Evolutionary conservation across 2,329 filamentous ascomycete genomes (phyloP), one percentile per base, ranked within the genome.

Genomic region (Conoideocrella luteorostrata): DNA sequence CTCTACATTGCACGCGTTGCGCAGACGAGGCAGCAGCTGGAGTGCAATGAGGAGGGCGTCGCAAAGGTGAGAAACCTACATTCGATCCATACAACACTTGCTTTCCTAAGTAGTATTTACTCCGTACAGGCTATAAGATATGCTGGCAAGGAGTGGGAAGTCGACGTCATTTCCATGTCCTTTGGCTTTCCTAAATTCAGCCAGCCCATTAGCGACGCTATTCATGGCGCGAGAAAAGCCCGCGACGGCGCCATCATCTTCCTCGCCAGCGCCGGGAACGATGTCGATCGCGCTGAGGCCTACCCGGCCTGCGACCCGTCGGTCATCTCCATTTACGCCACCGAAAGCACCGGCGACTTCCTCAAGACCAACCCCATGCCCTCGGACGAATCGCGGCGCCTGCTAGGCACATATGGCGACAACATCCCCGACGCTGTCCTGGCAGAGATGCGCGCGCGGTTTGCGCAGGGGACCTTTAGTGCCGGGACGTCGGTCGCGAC

Each of bases 151-250:
- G 30, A 49, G 15, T 42, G 44, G 12, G 26, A 53, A n/a, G 56
- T 49, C 1, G 48, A 58, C 32, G 53, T 59, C 28, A 55, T 58
- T 15, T 52, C 50, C 26, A 55, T 59, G 50, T 57, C 55, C 2
- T 57, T 59, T 33, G 55, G 51, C 1, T 49, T 56, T 17, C 38
- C 45, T 2, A 29, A 47, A 4, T 12, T 26, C 21, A 21, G 50
- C 24, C 22, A 30, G 5, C 39, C 48, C 4, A 15, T 48, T 2
- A 35, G 18, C 13, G 32, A 35, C 7, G 32, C 32, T 17, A 35
- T 20, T 35, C 9, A 35, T 7, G 9, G 9, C 9, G 13, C 15
- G 32, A 9, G 9, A 17, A 15, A 35, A 17, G 15, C 7, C 7
- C 13, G 18, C 7, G 15, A n/a, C 7, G 32, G 18, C 7, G 32